Conservation (phyloP, 352 stramenopile genomes). For the Discostella stelligera region DNA sequence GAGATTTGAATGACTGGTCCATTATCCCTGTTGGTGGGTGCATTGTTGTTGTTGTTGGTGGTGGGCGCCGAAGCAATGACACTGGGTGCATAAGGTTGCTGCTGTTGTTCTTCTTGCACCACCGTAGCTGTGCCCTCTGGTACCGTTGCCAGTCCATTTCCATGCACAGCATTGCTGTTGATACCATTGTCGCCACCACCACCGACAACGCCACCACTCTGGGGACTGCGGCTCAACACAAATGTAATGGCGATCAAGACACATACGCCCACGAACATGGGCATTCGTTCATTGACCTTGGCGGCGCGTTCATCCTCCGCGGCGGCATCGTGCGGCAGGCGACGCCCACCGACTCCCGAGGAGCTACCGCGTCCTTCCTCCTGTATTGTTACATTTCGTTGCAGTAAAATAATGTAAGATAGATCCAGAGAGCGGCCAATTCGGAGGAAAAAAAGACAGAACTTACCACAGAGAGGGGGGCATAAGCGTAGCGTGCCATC, state of each 20-base stretch:
- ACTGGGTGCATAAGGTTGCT: not conserved
- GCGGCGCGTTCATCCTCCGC: slow-evolving; percentile 48
- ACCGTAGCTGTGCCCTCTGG: slow-evolving; percentile 24
- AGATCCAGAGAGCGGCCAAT: too few relatives aligned
- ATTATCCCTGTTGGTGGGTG: not conserved
- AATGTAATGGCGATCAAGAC: slow-evolving; percentile 86
- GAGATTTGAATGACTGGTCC: slow-evolving; percentile 13
- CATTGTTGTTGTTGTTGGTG: not conserved
- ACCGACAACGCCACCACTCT: slow-evolving; percentile 14
- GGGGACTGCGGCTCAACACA: slow-evolving; percentile 77
- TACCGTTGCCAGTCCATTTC: not conserved
- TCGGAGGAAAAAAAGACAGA: not conserved
- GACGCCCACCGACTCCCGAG: slow-evolving; percentile 6
- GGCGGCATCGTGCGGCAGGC: slow-evolving; percentile 7
- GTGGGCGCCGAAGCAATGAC: not conserved
- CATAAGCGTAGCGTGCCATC: slow-evolving; percentile 79
- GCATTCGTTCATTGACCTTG: slow-evolving; percentile 79
- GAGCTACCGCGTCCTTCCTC: slow-evolving; percentile 17
- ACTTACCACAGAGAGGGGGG: slow-evolving; percentile 76
- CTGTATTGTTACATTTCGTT: slow-evolving; percentile 16
- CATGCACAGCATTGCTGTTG: not conserved
- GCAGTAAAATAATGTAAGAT: too few relatives aligned
- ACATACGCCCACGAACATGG: slow-evolving; percentile 82
- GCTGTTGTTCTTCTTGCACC: slow-evolving; percentile 3
- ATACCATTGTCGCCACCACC: not conserved